Base-by-base conservation (phyloP, 805 yeast species). In the Tetrapisispora nanseiensis region DNA sequence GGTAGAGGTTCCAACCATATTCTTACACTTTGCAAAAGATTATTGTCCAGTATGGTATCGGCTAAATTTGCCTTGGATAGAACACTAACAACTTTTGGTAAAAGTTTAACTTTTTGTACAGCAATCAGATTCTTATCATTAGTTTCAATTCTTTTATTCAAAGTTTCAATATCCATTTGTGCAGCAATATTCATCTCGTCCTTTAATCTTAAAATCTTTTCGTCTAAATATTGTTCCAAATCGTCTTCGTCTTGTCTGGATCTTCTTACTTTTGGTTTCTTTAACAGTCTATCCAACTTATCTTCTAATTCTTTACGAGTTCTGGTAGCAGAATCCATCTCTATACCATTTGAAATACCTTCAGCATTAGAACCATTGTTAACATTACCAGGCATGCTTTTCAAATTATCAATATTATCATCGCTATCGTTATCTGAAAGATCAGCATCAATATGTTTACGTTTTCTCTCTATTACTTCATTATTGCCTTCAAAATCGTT, bases 1-100 rank as follows among this genome's bases (percentile, higher is more conserved):
- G 98, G 98, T 54, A 92, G 72, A 24, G 99, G 99, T 63, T 92
- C 99, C 44, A 92, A 71, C 99, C 99, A 92, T 61, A 86, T 80
- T 52, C 97, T 75, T 22, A 92, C 89, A 39, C 95, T 90, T 55
- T 90, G 97, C 46, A 92, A 70, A 53, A 92, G 65, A 62, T 92
- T 92, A 61, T 92, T 92, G 67, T 92, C 99, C 56, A 92, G 71
- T 45, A 92, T 86, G 23, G 95, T 82, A 57, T 90, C 95, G 27
- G 95, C 89, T 53, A 92, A 70, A 59, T 82, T 83, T 2, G 86
- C 86, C 66, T 86, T 82, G 22, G 86, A 71, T 55, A 92, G 67
- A 3, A 84, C 77, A 46, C 75, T 79, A 48, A 74, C 76, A 21
- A 92, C 98, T 51, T 78, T 82, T 22, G 84, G 83, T 55, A 92